These are phyloP conservation scores for Fusarium equiseti DNA, from an alignment of 2,329 filamentous ascomycete species.

Conservation along the genomic window DNA sequence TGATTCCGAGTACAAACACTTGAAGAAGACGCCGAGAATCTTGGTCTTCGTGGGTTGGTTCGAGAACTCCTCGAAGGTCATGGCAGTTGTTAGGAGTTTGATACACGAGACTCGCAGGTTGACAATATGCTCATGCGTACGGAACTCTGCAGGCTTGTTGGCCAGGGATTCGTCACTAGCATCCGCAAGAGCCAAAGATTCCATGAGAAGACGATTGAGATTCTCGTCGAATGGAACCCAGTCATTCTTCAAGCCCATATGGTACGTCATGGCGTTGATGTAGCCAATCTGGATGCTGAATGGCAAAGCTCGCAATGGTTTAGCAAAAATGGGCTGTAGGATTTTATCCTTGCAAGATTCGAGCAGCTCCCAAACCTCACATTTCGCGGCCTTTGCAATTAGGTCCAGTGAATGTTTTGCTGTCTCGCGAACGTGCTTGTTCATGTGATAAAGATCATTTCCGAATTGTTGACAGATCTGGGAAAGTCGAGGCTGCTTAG, in stretches of 20 bases:
- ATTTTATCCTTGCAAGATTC: slow-evolving; percentile 91
- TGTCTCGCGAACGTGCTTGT: slow-evolving; percentile 90
- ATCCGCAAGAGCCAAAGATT: slow-evolving; percentile 93
- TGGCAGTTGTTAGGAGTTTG: slow-evolving; percentile 90
- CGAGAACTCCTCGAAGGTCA: slow-evolving; percentile 91
- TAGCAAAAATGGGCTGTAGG: slow-evolving; percentile 92
- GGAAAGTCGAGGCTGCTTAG: slow-evolving; percentile 71
- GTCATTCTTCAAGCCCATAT: slow-evolving; percentile 87
- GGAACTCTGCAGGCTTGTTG: slow-evolving; percentile 91
- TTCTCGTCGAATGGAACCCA: slow-evolving; percentile 94
- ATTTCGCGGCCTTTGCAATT: slow-evolving; percentile 80
- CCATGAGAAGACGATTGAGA: slow-evolving; percentile 89
- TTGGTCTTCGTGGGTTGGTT: slow-evolving; percentile 74
- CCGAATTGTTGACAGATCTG: slow-evolving; percentile 88
- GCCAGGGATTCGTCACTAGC: slow-evolving; percentile 93
- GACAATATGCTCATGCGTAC: slow-evolving; percentile 95
- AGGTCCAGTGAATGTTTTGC: slow-evolving; percentile 84
- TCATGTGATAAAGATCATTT: slow-evolving; percentile 93
- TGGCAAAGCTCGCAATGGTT: slow-evolving; percentile 90
- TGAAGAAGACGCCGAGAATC: slow-evolving; percentile 98
- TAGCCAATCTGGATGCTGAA: slow-evolving; percentile 98
- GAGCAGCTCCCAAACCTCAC: slow-evolving; percentile 88
- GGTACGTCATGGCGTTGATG: slow-evolving; percentile 97
- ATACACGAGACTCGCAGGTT: slow-evolving; percentile 94
- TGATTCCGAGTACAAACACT: slow-evolving; percentile 93